These are phyloP conservation scores for Psilocybe subaeruginosa DNA, from an alignment of 768 basidiomycete species.

Conservation along the genomic window DNA sequence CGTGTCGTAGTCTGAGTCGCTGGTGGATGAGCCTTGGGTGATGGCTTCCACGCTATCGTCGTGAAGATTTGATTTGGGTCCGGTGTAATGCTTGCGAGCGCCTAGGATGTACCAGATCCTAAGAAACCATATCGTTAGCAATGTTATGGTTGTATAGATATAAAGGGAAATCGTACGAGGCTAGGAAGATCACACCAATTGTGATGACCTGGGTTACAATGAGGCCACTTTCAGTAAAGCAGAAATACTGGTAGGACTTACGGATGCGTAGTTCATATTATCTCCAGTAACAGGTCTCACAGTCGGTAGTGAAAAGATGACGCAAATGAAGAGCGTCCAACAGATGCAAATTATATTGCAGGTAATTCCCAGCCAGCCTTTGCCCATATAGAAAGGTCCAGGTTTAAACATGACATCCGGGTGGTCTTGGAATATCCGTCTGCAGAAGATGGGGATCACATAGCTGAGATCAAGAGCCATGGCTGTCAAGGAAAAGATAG, in stretches of 20 bases:
- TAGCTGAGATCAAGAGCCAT: constrained; percentile 82
- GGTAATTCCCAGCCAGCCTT: constrained; percentile 61
- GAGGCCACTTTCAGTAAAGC: not conserved
- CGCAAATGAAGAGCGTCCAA: constrained; percentile 70
- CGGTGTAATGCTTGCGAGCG: constrained; percentile 58
- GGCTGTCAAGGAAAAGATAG: constrained; percentile 81
- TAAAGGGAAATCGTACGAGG: constrained; percentile 42
- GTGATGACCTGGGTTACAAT: constrained; percentile 46
- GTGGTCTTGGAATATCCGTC: constrained; percentile 69
- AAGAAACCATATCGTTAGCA: constrained; percentile 9
- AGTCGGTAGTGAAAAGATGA: constrained; percentile 78
- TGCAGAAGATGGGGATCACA: constrained; percentile 80
- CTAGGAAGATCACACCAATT: constrained; percentile 52
- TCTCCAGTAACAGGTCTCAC: constrained; percentile 64
- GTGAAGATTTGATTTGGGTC: constrained; percentile 58
- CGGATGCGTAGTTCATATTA: constrained; percentile 86
- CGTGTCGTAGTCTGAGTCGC: not conserved
- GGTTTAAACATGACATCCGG: constrained; percentile 85
- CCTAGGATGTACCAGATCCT: constrained; percentile 56
- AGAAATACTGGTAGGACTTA: constrained; percentile 29
- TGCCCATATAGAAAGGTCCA: constrained; percentile 86
- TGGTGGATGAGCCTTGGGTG: constrained; percentile 7
- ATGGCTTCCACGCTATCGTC: constrained; percentile 24
- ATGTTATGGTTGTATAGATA: constrained; percentile 5
- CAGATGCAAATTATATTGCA: constrained; percentile 67